Conservation (phyloP, 495 filamentous ascomycete species). For the Xylaria sp. region DNA sequence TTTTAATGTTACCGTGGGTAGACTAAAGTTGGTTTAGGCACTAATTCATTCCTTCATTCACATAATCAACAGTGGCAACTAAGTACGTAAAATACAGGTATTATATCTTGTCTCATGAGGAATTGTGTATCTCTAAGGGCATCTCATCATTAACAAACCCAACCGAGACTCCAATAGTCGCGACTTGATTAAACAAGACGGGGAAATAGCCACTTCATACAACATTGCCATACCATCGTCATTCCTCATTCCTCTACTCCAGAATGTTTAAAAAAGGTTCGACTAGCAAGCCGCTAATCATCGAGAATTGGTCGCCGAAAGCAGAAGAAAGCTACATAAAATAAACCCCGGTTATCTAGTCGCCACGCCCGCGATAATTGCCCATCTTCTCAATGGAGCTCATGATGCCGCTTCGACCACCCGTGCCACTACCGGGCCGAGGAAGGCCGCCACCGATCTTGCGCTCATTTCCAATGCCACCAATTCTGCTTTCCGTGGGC, state of each 20-base stretch:
- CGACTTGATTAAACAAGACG: conserved; percentile 27
- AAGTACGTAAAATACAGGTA: background rate
- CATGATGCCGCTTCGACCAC: conserved; percentile 68
- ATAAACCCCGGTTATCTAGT: conserved; percentile 22
- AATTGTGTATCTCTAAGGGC: conserved; percentile 13
- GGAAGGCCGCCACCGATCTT: conserved; percentile 53
- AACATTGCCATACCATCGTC: conserved; percentile 24
- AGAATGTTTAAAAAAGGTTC: background rate
- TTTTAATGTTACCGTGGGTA: background rate
- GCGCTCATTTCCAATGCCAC: conserved; percentile 49
- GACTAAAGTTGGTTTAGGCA: background rate
- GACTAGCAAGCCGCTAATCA: background rate
- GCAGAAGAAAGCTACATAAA: conserved; percentile 2
- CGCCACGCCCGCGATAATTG: conserved; percentile 46
- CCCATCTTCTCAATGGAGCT: conserved; percentile 76
- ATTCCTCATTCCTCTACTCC: conserved; percentile 15
- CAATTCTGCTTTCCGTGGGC: conserved; percentile 51
- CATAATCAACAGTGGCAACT: background rate
- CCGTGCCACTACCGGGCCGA: conserved; percentile 49
- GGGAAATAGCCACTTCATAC: conserved; percentile 29
- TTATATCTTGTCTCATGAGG: background rate
- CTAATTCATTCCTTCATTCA: background rate
- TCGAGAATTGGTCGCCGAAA: conserved; percentile 3
- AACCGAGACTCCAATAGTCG: conserved; percentile 31
- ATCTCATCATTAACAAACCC: conserved; percentile 22